phyloP scores from a whole-genome alignment of 202 grass and related monocot species.

The Schoenoplectus tabernaemontani region DNA sequence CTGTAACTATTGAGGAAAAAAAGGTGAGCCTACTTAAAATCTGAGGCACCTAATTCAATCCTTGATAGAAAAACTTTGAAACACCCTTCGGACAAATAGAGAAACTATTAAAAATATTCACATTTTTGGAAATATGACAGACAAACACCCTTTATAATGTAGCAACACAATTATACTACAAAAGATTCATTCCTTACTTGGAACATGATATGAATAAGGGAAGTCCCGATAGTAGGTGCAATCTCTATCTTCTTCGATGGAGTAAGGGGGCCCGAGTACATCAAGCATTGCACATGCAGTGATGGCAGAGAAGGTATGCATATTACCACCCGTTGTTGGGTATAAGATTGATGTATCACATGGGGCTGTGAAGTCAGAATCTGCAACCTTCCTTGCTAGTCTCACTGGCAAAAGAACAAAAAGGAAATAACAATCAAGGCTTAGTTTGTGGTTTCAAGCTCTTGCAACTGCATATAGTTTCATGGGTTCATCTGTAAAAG shows the following conservation, averaged over 20 bases:
- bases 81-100: not conserved
- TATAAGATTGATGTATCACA: constrained; percentile 49
- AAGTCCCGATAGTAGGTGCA: constrained; percentile 60
- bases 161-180: not conserved
- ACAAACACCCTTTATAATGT: not conserved
- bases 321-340: constrained; percentile 63
- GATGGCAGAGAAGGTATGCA: constrained; percentile 48
- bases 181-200: constrained; percentile 23
- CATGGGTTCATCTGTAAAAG: too few relatives aligned
- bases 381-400: constrained; percentile 41
- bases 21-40: not conserved
- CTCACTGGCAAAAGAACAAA: constrained; percentile 16
- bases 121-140: too few relatives aligned
- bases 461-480: too few relatives aligned
- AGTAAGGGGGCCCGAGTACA: constrained; percentile 62
- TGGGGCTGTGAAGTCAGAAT: constrained; percentile 42
- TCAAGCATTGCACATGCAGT: constrained; percentile 55
- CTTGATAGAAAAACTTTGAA: not conserved
- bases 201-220: constrained; percentile 26
- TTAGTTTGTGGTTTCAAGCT: not conserved
- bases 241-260: constrained; percentile 33
- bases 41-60: not conserved
- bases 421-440: not conserved
- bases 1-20: not conserved
- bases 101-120: not conserved